phyloP scores from a whole-genome alignment of 129 eudicot genomes.

The Flaveria ramosissima region DNA sequence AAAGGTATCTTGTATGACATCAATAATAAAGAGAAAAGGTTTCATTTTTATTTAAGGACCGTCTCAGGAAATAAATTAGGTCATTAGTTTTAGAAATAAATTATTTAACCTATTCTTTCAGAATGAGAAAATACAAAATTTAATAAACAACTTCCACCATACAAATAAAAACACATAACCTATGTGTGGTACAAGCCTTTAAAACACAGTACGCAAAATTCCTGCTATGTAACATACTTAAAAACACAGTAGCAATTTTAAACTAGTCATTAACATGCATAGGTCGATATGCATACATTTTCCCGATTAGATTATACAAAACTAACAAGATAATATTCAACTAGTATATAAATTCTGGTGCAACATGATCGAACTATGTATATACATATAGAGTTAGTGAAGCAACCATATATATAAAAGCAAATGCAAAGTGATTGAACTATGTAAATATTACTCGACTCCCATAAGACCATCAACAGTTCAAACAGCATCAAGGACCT shows the following conservation, averaged over 20 bases:
- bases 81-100: not conserved
- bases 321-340: not conserved
- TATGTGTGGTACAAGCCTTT: not conserved
- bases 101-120: not conserved
- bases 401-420: not conserved
- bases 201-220: not conserved
- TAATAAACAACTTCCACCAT: not conserved
- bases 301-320: not conserved
- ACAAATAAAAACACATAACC: not conserved
- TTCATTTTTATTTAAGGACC: not conserved
- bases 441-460: too few relatives aligned
- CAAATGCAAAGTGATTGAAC: too few relatives aligned
- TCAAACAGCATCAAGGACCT: too few relatives aligned
- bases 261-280: not conserved
- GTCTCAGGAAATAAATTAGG: not conserved
- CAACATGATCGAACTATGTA: not conserved
- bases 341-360: not conserved
- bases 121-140: not conserved
- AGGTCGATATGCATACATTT: not conserved
- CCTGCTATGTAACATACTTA: not conserved
- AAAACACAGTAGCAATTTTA: not conserved
- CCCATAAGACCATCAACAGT: too few relatives aligned
- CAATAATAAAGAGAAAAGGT: not conserved
- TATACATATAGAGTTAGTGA: not conserved
- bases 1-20: not conserved